Conservation (phyloP, 495 filamentous ascomycete genomes). For the Hypoxylon crocopeplum region DNA sequence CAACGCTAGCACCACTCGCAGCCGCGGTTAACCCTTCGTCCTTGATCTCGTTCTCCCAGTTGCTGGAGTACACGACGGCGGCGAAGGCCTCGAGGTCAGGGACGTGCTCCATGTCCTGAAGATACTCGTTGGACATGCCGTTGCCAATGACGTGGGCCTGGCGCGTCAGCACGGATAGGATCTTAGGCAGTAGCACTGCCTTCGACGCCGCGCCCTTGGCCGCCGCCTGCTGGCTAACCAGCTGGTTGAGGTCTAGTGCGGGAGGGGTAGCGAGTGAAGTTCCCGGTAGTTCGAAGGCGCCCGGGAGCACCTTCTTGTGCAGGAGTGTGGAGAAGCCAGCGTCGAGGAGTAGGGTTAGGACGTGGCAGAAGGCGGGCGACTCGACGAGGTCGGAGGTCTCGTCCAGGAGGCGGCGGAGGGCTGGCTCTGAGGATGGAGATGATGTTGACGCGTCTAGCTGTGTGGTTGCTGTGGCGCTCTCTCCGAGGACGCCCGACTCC, state of each 20-base stretch:
- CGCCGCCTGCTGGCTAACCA: constrained; percentile 45
- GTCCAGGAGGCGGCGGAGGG: constrained; percentile 86
- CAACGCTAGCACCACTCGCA: constrained; percentile 20
- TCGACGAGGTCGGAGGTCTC: constrained; percentile 96
- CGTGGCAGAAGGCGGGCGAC: constrained; percentile 84
- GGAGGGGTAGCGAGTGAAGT: constrained; percentile 45
- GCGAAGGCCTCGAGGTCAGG: constrained; percentile 92
- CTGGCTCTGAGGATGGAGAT: constrained; percentile 47
- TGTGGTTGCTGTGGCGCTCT: constrained; percentile 46
- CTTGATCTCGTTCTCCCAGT: constrained; percentile 78
- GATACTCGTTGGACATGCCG: constrained; percentile 86
- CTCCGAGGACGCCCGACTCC: constrained; percentile 77
- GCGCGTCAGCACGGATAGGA: constrained; percentile 82
- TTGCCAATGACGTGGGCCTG: constrained; percentile 91
- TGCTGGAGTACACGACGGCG: constrained; percentile 91
- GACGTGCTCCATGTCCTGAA: constrained; percentile 81
- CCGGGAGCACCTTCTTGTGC: constrained; percentile 75
- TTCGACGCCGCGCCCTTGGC: constrained; percentile 53
- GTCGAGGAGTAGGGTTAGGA: constrained; percentile 85
- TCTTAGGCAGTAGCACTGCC: constrained; percentile 82
- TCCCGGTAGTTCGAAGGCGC: constrained; percentile 72
- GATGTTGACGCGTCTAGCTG: constrained; percentile 18
- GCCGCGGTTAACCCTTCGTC: constrained; percentile 41
- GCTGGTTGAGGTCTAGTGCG: constrained; percentile 33
- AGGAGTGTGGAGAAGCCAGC: constrained; percentile 82